A percentile compares a stretch with the other conserved stretches of the same genome.
Conservation (phyloP, 2,329 filamentous ascomycete genomes). For the Fusarium cyanostomum region DNA sequence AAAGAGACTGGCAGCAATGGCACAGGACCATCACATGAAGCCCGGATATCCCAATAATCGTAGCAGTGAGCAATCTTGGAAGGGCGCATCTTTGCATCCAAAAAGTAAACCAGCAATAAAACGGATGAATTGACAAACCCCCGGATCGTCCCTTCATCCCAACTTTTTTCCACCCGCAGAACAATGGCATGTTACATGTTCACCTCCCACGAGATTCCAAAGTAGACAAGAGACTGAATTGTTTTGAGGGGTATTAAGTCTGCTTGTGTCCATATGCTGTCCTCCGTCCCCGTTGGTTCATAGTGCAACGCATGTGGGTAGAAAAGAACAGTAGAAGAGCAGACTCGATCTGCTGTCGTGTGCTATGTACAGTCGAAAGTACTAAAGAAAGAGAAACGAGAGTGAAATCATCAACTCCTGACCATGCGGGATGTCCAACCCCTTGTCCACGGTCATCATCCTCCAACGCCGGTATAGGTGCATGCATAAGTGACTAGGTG, state of each 20-base stretch:
- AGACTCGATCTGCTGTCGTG: conserved; percentile 2
- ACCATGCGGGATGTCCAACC: conserved; percentile 33
- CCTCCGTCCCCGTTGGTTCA: conserved; percentile 9
- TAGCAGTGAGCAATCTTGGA: conserved; percentile 20
- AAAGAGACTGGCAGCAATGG: conserved; percentile 18
- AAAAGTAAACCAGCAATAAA: conserved; percentile 12
- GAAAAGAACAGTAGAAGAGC: neutral
- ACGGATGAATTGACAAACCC: conserved; percentile 19
- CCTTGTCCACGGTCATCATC: conserved; percentile 26
- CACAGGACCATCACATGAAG: conserved; percentile 7
- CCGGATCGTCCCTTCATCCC: conserved; percentile 19
- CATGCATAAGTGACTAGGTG: conserved; percentile 17
- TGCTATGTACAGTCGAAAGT: conserved; percentile 28
- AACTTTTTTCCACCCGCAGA: conserved; percentile 19
- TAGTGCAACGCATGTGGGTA: conserved; percentile 7
- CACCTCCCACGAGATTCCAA: conserved; percentile 20
- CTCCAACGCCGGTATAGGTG: conserved; percentile 39
- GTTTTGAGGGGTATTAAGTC: conserved; percentile 24
- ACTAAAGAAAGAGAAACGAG: conserved; percentile 26
- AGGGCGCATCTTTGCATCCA: conserved; percentile 24
- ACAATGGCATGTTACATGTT: conserved; percentile 10
- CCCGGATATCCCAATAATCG: conserved; percentile 14
- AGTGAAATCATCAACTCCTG: conserved; percentile 38
- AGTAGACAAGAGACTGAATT: conserved; percentile 27
- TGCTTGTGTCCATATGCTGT: conserved; percentile 28